phyloP scores from a whole-genome alignment of 257 asterid genomes.

The Craterostigma plantagineum region DNA sequence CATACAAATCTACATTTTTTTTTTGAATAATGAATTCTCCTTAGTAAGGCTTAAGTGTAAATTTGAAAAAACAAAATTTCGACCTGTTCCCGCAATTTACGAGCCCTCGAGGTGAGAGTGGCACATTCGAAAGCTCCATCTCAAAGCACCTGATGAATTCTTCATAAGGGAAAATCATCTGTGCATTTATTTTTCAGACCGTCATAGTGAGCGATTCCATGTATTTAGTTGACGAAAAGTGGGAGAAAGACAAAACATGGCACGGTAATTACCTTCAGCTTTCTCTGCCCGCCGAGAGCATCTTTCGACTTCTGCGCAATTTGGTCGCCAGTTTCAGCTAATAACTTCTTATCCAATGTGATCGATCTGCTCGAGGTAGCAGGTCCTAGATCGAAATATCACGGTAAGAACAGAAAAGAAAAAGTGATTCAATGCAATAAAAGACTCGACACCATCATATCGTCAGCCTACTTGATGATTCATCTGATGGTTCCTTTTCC shows the following conservation, averaged over 20 bases:
- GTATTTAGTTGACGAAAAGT: too few species aligned
- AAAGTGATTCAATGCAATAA: too few species aligned
- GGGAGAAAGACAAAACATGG: too few species aligned
- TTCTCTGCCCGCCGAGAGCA: conserved; percentile 22
- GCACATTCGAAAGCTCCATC: conserved; percentile 30
- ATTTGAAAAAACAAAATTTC: too few species aligned
- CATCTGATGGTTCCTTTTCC: conserved; percentile 18
- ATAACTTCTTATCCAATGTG: conserved; percentile 17
- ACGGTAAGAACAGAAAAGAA: conserved; percentile 9
- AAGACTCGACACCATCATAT: conserved; percentile 1
- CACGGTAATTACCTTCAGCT: conserved; percentile 27
- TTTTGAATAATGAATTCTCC: too few species aligned
- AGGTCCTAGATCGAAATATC: conserved; percentile 27
- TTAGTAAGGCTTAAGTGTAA: too few species aligned
- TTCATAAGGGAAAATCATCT: conserved; percentile 85
- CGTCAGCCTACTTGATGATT: conserved; percentile 32
- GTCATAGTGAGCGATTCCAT: too few species aligned
- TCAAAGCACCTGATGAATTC: conserved; percentile 66
- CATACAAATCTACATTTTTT: too few species aligned
- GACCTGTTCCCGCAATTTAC: conserved; percentile 78
- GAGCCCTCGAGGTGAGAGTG: conserved; percentile 45
- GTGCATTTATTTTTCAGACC: conserved; percentile 10
- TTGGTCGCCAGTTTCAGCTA: conserved; percentile 25
- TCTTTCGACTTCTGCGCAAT: conserved; percentile 15
- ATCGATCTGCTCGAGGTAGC: conserved; percentile 24